A percentile compares a stretch with the other conserved stretches of the same genome.
These are phyloP conservation scores for Hibiscus mutabilis DNA, from an alignment of 345 rosid genomes.

Conservation along the genomic window DNA sequence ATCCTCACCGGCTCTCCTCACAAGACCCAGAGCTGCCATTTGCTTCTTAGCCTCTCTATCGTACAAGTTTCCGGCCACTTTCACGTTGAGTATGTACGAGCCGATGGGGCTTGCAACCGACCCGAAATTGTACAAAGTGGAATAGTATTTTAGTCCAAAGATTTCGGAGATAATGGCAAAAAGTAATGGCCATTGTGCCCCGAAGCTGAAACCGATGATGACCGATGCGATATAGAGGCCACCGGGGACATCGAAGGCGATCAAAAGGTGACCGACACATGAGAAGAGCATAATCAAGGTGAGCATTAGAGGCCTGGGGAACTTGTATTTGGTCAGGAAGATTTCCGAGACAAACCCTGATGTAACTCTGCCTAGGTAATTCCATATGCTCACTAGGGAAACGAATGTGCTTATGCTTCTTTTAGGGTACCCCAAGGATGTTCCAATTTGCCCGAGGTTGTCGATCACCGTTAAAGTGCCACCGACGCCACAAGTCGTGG, in stretches of 20 bases:
- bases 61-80: conserved; percentile 45
- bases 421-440: conserved; percentile 43
- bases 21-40: conserved; percentile 24
- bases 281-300: conserved; percentile 41
- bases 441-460: conserved; percentile 60
- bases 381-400: conserved; percentile 18
- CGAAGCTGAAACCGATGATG: conserved; percentile 14
- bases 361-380: conserved; percentile 11
- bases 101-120: conserved; percentile 63
- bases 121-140: conserved; percentile 8
- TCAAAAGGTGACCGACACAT: conserved; percentile 28
- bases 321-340: conserved; percentile 8
- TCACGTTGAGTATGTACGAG: conserved; percentile 45
- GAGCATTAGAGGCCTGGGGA: conserved; percentile 14
- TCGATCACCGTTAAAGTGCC: conserved; percentile 55
- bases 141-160: conserved; percentile 15
- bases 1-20: conserved; percentile 20
- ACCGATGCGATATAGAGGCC: conserved; percentile 11
- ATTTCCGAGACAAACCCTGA: conserved; percentile 12
- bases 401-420: conserved; percentile 24
- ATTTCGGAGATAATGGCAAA: conserved; percentile 12
- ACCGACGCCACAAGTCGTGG: conserved; percentile 55
- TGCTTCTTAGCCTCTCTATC: conserved; percentile 51
- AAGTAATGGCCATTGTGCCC: conserved; percentile 17
- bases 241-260: conserved; percentile 8